Base-by-base conservation (phyloP, 2,329 filamentous ascomycete species). In the Colletotrichum abscissum region DNA sequence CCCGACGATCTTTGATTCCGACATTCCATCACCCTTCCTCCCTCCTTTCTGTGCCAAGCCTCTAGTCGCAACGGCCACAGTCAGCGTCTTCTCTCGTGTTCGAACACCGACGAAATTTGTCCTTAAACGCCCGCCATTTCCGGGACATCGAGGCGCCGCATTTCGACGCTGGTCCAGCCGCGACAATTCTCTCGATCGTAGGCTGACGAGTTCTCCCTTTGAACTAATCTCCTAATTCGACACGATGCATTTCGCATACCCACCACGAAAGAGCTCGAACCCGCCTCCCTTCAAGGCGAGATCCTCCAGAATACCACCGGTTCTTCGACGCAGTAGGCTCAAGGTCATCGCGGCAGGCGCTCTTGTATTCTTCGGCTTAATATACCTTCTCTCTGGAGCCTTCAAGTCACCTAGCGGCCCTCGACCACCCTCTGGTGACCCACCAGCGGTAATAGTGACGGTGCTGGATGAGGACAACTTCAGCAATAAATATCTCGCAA, bases 241-340 rank as follows among this genome's bases (percentile, higher is more conserved):
- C 79, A 86, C 78, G 77, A 97, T 98, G 95, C 95, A 98, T 83
- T 95, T 96, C 87, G 95, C 95, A 76, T 92, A 97, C 78, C 95
- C 95, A 68, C 91, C 94, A 79, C 93, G 95, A 82, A 97, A 96
- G 85, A 91, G 90, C 80, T 96, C 94, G 76, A 91, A 93, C 80
- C 91, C 93, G 76, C 90, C 92, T 76, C 92, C 92, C 35, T 96
- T 94, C 84, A 88, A 88, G 76, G 87, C 89, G 60, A 88, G 91
- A 79, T 87, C 89, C 76, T 85, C 91, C 79, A 84, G 87, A 77
- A 82, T 74, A 74, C 63, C 72, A 24, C 80, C 90, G 60, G 78
- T 86, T 73, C 79, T 90, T 75, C 90, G 93, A 75, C 88, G 90
- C 77, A 90, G 88, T 79, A 91, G 93, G 76, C 79, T 92, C 67